Conservation (phyloP, 768 basidiomycete species). For the Guyanaporus albipodus region DNA sequence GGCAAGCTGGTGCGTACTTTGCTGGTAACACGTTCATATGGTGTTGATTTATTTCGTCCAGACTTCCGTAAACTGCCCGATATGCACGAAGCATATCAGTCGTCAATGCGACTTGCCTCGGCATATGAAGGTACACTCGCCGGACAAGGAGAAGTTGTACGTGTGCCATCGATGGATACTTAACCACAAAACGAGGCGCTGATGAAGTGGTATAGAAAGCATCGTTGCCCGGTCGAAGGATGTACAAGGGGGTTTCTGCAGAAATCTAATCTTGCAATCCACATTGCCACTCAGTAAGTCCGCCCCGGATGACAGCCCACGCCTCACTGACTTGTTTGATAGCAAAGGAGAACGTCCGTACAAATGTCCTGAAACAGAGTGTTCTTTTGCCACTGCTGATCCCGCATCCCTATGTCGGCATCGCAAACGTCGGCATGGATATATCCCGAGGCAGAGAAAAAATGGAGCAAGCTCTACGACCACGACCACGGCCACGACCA, state of each 20-base stretch:
- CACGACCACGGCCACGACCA: no score
- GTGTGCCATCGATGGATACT: neutral
- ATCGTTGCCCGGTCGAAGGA: constrained; percentile 15
- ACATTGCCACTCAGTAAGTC: constrained; percentile 30
- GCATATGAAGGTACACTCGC: constrained; percentile 24
- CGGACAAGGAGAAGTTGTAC: constrained; percentile 25
- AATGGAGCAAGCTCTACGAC: no score
- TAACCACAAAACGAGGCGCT: neutral
- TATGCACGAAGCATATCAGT: constrained; percentile 5
- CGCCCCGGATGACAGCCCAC: neutral
- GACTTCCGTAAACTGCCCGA: neutral
- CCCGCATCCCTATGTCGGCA: neutral
- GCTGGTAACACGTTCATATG: neutral
- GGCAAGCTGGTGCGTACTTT: constrained; percentile 4
- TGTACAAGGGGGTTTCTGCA: constrained; percentile 28
- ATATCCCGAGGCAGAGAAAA: no score
- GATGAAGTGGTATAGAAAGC: constrained; percentile 21
- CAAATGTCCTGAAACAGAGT: neutral
- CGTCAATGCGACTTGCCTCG: constrained; percentile 27
- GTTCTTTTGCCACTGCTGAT: neutral
- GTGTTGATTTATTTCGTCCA: constrained; percentile 5
- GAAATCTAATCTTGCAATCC: constrained; percentile 23
- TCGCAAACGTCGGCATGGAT: no score
- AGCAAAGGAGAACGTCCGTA: constrained; percentile 13
- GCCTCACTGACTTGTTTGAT: neutral